These are phyloP conservation scores for Phytophthora agathidicida DNA, from an alignment of 352 stramenopile genomes.

Conservation along the genomic window DNA sequence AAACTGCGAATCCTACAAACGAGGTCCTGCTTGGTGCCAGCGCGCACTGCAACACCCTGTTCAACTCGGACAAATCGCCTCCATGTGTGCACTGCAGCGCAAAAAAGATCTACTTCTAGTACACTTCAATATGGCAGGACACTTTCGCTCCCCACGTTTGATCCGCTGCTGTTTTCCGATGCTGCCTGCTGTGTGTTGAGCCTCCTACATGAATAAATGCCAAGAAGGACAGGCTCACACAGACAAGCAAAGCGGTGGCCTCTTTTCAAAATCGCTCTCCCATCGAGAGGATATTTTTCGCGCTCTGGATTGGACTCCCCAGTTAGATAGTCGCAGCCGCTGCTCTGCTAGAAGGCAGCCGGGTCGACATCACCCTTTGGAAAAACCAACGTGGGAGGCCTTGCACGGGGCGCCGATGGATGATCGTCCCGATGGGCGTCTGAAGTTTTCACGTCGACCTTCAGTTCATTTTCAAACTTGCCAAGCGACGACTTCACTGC, in stretches of 20 bases:
- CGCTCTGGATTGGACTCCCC: too few species aligned
- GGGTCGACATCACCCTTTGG: not conserved
- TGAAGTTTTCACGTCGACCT: not conserved
- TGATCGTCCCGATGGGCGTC: not conserved
- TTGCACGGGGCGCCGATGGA: not conserved
- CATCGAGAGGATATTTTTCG: constrained; percentile 16
- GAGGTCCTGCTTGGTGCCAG: too few species aligned
- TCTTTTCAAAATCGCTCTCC: constrained; percentile 1
- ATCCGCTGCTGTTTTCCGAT: not conserved
- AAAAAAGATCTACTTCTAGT: too few species aligned
- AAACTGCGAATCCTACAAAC: too few species aligned
- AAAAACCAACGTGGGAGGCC: not conserved
- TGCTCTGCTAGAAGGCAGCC: constrained; percentile 5
- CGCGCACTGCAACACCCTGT: too few species aligned
- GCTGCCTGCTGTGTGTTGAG: not conserved
- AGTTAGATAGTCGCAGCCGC: constrained; percentile 7
- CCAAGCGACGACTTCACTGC: constrained; percentile 6
- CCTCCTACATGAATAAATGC: not conserved
- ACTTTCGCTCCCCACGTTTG: too few species aligned
- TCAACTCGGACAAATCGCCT: too few species aligned
- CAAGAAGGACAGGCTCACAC: not conserved
- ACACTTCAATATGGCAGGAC: too few species aligned
- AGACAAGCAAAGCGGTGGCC: not conserved
- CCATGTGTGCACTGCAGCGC: too few species aligned
- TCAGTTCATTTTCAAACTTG: constrained; percentile 13